Percentiles rank a stretch among this genome's conserved stretches.
Conservation (phyloP, 495 filamentous ascomycete species). For the Neurospora pannonica region DNA sequence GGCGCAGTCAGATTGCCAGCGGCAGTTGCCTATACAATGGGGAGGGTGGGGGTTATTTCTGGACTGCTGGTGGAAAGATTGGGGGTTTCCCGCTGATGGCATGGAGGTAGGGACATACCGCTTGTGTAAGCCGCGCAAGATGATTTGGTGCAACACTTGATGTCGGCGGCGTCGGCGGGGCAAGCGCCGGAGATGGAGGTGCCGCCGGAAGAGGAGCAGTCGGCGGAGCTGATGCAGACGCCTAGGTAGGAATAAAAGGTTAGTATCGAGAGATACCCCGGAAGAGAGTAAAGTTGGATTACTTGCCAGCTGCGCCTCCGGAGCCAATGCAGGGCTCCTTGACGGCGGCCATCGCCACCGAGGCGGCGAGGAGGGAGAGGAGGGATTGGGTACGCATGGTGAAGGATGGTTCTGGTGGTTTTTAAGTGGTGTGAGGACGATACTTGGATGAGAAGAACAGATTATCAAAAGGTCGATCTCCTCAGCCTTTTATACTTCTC, state of each 20-base stretch:
- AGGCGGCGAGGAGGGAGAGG: constrained; percentile 13
- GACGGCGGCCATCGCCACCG: constrained; percentile 19
- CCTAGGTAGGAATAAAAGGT: constrained; percentile 9
- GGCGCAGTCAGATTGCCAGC: constrained; percentile 27
- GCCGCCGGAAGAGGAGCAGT: constrained; percentile 24
- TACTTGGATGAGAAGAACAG: not conserved
- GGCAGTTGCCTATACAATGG: constrained; percentile 33
- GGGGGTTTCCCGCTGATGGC: no score
- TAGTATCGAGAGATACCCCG: not conserved
- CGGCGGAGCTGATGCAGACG: constrained; percentile 24
- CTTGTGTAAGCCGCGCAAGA: constrained; percentile 17
- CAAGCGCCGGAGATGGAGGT: constrained; percentile 24
- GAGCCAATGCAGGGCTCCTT: constrained; percentile 29
- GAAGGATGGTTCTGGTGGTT: not conserved
- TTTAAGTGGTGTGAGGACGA: not conserved
- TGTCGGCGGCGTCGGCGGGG: constrained; percentile 23
- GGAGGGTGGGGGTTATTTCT: no score
- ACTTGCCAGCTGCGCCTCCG: constrained; percentile 13
- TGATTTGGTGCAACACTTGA: constrained; percentile 35
- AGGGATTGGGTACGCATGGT: not conserved
- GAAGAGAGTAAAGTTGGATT: not conserved
- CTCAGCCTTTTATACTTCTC: not conserved
- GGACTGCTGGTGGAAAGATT: no score
- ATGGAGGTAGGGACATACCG: not conserved
- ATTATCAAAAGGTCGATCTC: not conserved